A percentile compares a stretch with the other conserved stretches of the same genome.
Conservation (phyloP, 768 basidiomycete genomes). For the Rhodotorula kratochvilovae region DNA sequence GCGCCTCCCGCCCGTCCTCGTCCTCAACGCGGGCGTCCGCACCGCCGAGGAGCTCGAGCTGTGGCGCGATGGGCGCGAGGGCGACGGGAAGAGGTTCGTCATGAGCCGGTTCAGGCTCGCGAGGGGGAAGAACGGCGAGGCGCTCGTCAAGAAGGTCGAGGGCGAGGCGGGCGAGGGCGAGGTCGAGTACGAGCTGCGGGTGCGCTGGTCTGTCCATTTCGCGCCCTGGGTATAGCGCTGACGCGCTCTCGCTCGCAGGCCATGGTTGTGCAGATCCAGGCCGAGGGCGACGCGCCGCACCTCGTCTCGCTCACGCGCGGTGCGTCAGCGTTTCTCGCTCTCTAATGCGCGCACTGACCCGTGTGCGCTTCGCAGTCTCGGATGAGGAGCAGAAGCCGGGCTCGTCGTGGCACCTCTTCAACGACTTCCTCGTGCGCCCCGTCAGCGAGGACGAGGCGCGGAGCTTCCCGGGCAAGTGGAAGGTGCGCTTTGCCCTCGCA, state of each 20-base stretch:
- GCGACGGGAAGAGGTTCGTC: constrained; percentile 54
- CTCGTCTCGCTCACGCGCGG: constrained; percentile 77
- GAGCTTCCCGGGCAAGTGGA: constrained; percentile 84
- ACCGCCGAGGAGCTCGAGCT: constrained; percentile 66
- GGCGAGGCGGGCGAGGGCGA: constrained; percentile 52
- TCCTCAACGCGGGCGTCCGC: constrained; percentile 76
- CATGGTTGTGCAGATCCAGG: constrained; percentile 71
- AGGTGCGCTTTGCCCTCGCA: constrained; percentile 55
- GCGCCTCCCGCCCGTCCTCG: constrained; percentile 70
- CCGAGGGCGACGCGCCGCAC: constrained; percentile 70
- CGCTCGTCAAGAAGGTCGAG: constrained; percentile 25
- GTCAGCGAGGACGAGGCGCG: constrained; percentile 81
- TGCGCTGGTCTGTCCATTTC: constrained; percentile 48
- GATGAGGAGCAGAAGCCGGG: constrained; percentile 50
- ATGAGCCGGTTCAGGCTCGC: constrained; percentile 49
- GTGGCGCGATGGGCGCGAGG: constrained; percentile 62
- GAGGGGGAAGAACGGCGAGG: constrained; percentile 4
- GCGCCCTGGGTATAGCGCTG: background rate
- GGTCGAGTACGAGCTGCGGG: constrained; percentile 69
- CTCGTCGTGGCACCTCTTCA: constrained; percentile 88
- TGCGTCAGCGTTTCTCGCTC: background rate
- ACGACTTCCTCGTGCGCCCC: constrained; percentile 85
- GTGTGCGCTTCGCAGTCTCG: background rate
- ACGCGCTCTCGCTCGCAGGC: constrained; percentile 53
- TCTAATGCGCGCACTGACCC: background rate